phyloP scores from a whole-genome alignment of 129 eudicot species.

The Centaurea solstitialis region DNA sequence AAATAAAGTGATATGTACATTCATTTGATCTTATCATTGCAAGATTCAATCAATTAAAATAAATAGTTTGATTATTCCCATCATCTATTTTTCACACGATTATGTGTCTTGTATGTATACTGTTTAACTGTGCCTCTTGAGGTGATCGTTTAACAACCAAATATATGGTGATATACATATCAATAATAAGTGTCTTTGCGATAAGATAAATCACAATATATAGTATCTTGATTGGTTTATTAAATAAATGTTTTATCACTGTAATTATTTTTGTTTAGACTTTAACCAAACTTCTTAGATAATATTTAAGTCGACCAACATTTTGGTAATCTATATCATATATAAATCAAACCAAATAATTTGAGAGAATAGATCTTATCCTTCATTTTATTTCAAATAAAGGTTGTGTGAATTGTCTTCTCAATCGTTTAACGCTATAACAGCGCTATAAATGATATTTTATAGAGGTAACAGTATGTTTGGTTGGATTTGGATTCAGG shows the following conservation, averaged over 20 bases:
- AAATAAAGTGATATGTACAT: background rate
- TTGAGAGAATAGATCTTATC: too few relatives aligned
- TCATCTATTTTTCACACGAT: too few relatives aligned
- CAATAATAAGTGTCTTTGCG: background rate
- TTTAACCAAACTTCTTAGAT: background rate
- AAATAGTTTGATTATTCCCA: background rate
- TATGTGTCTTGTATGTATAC: background rate
- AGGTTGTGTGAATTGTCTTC: too few relatives aligned
- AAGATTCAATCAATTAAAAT: background rate
- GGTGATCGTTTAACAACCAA: background rate
- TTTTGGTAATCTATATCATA: too few relatives aligned
- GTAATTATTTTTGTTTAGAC: background rate
- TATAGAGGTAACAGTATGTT: too few relatives aligned
- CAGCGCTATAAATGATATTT: too few relatives aligned
- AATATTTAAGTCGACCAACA: too few relatives aligned
- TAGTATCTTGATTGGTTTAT: background rate
- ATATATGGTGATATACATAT: background rate
- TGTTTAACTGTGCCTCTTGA: background rate
- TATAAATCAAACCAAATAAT: too few relatives aligned
- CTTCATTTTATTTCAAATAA: background rate
- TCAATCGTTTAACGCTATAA: too few relatives aligned
- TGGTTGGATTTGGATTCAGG: too few relatives aligned
- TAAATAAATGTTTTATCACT: background rate
- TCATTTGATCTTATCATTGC: background rate
- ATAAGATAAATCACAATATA: background rate